Base-by-base conservation (phyloP, 352 stramenopile species). In the Pseudoperonospora humuli region DNA sequence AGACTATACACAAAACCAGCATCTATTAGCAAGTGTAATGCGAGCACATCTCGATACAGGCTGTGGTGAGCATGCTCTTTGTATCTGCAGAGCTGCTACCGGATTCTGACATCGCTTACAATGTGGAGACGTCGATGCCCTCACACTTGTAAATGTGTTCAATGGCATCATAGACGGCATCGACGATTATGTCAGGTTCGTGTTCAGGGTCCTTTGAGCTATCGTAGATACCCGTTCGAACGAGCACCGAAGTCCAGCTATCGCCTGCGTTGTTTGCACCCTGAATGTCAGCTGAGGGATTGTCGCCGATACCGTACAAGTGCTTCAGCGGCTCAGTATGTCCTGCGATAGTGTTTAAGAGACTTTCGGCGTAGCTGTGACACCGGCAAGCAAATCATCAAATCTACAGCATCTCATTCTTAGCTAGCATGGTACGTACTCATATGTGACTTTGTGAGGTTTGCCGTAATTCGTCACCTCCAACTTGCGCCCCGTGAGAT, bases 261-360 rank as follows among this genome's bases (percentile, higher is more conserved):
- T 72, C 60, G 4, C 82, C 82, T 17, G 83, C 83, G 36, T 84
- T 74, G 56, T 95, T 95, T 7, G 84, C 84, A 14, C 84, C 84
- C 35, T 86, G 79, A 41, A 95, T 89, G 47, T 95, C 84, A 2
- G 81, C 70, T 23, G 81, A 52, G 14, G 84, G 84, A 50, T 95
- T 95, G 64, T 95, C 84, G 6, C 84, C 84, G 28, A 95, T 92
- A 31, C 84, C 85, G 46, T 93, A 95, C 41, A 94, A 86, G 37
- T 57, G 56, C 20, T 65, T 66, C 13, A 93, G 42, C 6, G 67
- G 64, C 26, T 57, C 39, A 19, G 56, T 41, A 17, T 63, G 54
- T 6, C 55, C 62, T 2, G 74, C 62, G 28, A 82, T 75, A 31
- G 64, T 52, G 47, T 87, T 80, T 10, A 89, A 52, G 14, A 88